phyloP scores from a whole-genome alignment of 352 stramenopile species.

The Elongisporangium undulatum region DNA sequence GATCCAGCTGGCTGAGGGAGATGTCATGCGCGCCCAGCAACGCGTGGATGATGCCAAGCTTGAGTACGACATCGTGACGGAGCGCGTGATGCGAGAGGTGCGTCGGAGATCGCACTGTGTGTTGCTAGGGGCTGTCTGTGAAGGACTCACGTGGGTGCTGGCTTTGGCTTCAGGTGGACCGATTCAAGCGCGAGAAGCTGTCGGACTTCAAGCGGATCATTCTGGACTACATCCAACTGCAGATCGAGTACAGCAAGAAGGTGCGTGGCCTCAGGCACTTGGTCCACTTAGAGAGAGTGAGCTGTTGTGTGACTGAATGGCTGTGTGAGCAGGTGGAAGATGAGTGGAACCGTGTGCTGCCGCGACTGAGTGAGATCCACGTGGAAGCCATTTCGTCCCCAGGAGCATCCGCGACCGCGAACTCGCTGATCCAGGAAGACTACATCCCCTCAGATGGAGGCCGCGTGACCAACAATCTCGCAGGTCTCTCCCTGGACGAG shows the following conservation, averaged over 20 bases:
- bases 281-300: not conserved
- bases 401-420: constrained; percentile 30
- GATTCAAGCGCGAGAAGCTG: constrained; percentile 95
- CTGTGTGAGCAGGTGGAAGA: constrained; percentile 42
- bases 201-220: constrained; percentile 95
- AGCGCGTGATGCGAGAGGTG: constrained; percentile 91
- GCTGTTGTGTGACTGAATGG: not conserved
- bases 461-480: constrained; percentile 41
- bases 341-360: constrained; percentile 78
- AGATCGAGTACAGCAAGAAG: constrained; percentile 96
- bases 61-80: constrained; percentile 92
- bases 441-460: constrained; percentile 61
- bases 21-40: constrained; percentile 79
- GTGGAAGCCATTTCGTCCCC: constrained; percentile 42
- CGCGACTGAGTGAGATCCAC: constrained; percentile 65
- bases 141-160: not conserved
- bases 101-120: not conserved
- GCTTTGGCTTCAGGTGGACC: constrained; percentile 70
- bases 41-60: constrained; percentile 87
- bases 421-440: constrained; percentile 62
- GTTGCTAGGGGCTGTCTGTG: not conserved
- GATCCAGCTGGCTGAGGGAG: constrained; percentile 80
- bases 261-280: constrained; percentile 14
- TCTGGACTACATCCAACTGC: constrained; percentile 95
- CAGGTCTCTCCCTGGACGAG: constrained; percentile 45